Conservation (phyloP, 1,139 yeast species). For the Casaregolazyma suthepensis region DNA sequence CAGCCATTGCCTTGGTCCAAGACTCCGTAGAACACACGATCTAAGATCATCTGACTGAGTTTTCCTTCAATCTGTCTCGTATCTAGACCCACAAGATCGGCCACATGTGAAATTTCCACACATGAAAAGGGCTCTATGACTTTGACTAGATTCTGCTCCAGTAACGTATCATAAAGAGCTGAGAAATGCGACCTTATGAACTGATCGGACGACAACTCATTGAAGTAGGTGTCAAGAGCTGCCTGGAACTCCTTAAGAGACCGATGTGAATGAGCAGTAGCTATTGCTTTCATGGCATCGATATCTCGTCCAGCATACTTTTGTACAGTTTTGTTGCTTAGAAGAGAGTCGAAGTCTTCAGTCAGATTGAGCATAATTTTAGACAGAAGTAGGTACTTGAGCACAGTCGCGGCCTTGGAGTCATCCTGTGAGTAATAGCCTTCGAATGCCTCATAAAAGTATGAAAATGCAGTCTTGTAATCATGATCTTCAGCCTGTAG, state of each 20-base stretch:
- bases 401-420: slow-evolving; percentile 63
- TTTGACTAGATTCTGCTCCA: slow-evolving; percentile 89
- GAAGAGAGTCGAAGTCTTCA: slow-evolving; percentile 75
- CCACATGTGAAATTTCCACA: slow-evolving; percentile 85
- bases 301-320: slow-evolving; percentile 69
- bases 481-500: slow-evolving; percentile 96
- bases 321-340: slow-evolving; percentile 71
- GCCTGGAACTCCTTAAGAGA: slow-evolving; percentile 86
- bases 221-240: slow-evolving; percentile 62
- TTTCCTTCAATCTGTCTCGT: slow-evolving; percentile 89
- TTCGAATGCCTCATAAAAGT: slow-evolving; percentile 92
- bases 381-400: slow-evolving; percentile 87
- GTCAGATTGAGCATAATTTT: slow-evolving; percentile 88
- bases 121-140: slow-evolving; percentile 94
- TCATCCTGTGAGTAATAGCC: slow-evolving; percentile 60
- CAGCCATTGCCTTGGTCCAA: slow-evolving; percentile 98
- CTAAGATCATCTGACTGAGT: slow-evolving; percentile 92
- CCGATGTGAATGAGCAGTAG: slow-evolving; percentile 83
- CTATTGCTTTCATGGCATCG: slow-evolving; percentile 93
- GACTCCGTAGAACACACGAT: slow-evolving; percentile 89
- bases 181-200: slow-evolving; percentile 89
- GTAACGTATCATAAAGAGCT: slow-evolving; percentile 83
- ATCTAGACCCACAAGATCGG: slow-evolving; percentile 83
- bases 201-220: slow-evolving; percentile 77
- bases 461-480: slow-evolving; percentile 91